A percentile compares a stretch with the other conserved stretches of the same genome.
These are phyloP conservation scores for Dentipellis sp. DNA, from an alignment of 768 basidiomycete genomes.

Conservation along the genomic window DNA sequence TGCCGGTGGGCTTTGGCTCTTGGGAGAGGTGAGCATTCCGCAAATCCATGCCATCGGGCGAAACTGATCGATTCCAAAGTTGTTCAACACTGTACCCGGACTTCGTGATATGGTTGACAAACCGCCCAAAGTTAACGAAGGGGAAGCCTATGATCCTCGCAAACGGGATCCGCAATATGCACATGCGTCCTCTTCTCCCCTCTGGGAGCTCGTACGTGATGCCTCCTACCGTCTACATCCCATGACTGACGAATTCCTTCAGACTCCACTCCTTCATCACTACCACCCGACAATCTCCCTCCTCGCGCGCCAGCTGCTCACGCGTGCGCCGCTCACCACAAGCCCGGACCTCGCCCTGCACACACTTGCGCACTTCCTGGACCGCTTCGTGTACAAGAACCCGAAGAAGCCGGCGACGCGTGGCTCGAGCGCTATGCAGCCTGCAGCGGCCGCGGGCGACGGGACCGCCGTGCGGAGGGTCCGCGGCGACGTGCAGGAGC, in stretches of 20 bases:
- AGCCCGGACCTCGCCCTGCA: slow-evolving; percentile 86
- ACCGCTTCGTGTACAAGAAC: slow-evolving; percentile 96
- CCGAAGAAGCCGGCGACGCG: slow-evolving; percentile 66
- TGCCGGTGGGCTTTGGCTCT: slow-evolving; percentile 77
- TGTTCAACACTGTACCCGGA: slow-evolving; percentile 39
- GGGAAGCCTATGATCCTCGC: slow-evolving; percentile 61
- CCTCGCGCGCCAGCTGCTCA: slow-evolving; percentile 76
- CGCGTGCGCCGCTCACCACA: slow-evolving; percentile 64
- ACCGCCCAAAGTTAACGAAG: slow-evolving; percentile 9
- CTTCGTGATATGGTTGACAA: slow-evolving; percentile 32
- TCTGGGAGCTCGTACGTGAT: slow-evolving; percentile 82
- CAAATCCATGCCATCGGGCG: neutral
- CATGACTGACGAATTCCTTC: neutral
- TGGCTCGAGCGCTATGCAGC: slow-evolving; percentile 94
- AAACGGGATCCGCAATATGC: slow-evolving; percentile 90
- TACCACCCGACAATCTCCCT: slow-evolving; percentile 88
- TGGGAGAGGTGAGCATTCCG: slow-evolving; percentile 65
- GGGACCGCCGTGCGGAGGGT: slow-evolving; percentile 61
- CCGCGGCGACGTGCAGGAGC: slow-evolving; percentile 43
- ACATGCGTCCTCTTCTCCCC: slow-evolving; percentile 64
- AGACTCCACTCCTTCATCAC: slow-evolving; percentile 77
- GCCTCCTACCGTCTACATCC: neutral
- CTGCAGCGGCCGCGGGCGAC: slow-evolving; percentile 56
- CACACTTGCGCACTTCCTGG: slow-evolving; percentile 91
- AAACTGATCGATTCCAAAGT: slow-evolving; percentile 21